Base-by-base conservation (phyloP, 805 yeast genomes). In the Scheffersomyces spartinae region DNA sequence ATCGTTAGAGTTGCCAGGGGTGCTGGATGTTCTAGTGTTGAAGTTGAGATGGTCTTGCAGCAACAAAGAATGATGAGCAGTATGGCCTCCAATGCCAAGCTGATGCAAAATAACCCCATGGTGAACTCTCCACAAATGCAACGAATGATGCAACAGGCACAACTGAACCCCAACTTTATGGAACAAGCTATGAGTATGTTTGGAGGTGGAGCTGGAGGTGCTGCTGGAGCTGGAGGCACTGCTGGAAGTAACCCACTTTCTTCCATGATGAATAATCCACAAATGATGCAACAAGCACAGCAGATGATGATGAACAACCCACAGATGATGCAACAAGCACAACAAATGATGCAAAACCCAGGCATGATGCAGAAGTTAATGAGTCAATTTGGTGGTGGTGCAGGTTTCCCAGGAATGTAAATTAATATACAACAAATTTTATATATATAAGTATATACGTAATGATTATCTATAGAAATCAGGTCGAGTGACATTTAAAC, bases 21-120 rank as follows among this genome's bases (percentile, higher is more conserved):
- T 6, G 76, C 95, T 3, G 98, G 97, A 13, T 83, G 95, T 13
- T 61, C 91, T 2, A 94, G 80, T 1, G 71, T 83, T 5, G 97
- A 88, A 38, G 95, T 88, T 15, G 96, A 88, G 49, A 83, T 85
- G 69, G 82, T 88, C 17, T 61, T 88, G 34, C 65, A 75, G 57
- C 97, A 91, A 55, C 94, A 82, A 50, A 72, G 80, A 50, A 80
- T 84, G 78, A 85, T 91, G 94, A 84, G 94, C 1, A 66, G 75
- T 27, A 82, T 88, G 91, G 95, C 95, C 2, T 78, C 77, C 48
- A 66, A 65, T 23, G 72, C 73, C 20, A 71, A 59, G 39, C 49
- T 68, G 20, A 60, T 71, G 62, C 64, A 66, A 56, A 68, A 60
- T 26, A 54, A 52, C 15, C 35, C 34, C 26, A 43, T 51, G 46